phyloP scores from a whole-genome alignment of 2,329 filamentous ascomycete species.

The Pseudocercospora macadamiae region DNA sequence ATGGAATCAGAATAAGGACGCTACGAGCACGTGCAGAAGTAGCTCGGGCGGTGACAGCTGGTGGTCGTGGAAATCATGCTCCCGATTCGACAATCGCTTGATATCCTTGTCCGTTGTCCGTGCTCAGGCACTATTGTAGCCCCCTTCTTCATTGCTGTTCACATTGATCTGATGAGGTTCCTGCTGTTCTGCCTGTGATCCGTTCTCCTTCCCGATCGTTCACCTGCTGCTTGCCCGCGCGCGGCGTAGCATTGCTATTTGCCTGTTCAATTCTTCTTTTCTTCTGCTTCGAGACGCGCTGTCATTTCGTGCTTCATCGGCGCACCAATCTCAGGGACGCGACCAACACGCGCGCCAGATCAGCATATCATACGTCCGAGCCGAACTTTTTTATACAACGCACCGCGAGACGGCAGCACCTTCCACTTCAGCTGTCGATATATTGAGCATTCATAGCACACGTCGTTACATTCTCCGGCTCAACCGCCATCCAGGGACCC shows the following conservation, averaged over 20 bases:
- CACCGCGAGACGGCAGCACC: conserved; percentile 3
- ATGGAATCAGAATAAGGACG: too few relatives aligned
- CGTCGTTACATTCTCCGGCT: background rate
- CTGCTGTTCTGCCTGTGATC: too few relatives aligned
- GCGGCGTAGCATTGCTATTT: background rate
- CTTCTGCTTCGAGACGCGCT: too few relatives aligned
- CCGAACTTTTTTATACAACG: background rate
- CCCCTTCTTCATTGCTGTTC: background rate
- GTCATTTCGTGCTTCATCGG: too few relatives aligned
- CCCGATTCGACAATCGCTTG: too few relatives aligned
- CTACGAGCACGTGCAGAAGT: too few relatives aligned
- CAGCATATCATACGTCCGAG: background rate
- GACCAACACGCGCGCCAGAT: background rate
- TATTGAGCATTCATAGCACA: background rate
- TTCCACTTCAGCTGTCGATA: background rate
- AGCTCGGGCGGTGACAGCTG: too few relatives aligned
- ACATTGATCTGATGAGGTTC: too few relatives aligned
- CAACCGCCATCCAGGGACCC: conserved; percentile 8
- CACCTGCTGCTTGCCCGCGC: conserved; percentile 5
- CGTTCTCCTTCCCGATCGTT: background rate
- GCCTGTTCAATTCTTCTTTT: background rate
- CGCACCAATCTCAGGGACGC: background rate
- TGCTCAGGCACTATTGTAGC: too few relatives aligned
- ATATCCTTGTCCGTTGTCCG: too few relatives aligned
- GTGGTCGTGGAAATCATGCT: too few relatives aligned